phyloP scores from a whole-genome alignment of 2,329 filamentous ascomycete species.

The Conoideocrella luteorostrata region DNA sequence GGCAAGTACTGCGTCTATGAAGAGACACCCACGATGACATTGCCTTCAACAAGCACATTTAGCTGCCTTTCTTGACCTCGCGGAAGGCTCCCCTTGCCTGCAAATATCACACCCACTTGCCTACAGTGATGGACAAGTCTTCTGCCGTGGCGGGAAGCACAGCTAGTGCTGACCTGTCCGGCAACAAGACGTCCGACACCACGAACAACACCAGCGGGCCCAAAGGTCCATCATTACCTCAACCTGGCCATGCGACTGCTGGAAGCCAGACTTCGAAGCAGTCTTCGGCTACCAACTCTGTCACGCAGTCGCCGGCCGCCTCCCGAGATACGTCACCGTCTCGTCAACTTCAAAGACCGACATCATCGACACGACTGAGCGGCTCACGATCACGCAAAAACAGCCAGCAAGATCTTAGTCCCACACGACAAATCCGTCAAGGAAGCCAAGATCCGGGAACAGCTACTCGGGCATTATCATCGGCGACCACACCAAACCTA shows the following conservation, averaged over 20 bases:
- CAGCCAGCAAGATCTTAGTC: constrained; percentile 58
- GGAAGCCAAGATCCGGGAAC: constrained; percentile 55
- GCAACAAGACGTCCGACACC: constrained; percentile 4
- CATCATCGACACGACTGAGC: constrained; percentile 28
- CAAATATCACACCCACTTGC: constrained; percentile 20
- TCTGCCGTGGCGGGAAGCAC: constrained; percentile 15
- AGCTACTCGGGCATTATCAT: constrained; percentile 61
- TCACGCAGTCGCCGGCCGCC: constrained; percentile 28
- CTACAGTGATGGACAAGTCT: constrained; percentile 29
- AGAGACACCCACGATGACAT: constrained; percentile 29
- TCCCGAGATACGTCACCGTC: constrained; percentile 44
- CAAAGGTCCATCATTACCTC: constrained; percentile 3
- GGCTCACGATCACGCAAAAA: constrained; percentile 56
- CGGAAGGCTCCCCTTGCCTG: constrained; percentile 23
- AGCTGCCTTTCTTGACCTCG: constrained; percentile 20
- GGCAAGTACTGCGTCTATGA: constrained; percentile 21
- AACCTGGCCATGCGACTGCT: constrained; percentile 14
- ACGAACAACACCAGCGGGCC: constrained; percentile 1
- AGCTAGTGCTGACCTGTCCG: constrained; percentile 13
- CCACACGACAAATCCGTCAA: constrained; percentile 44
- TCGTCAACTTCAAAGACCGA: constrained; percentile 30
- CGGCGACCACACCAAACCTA: constrained; percentile 60
- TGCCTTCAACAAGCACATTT: constrained; percentile 2
- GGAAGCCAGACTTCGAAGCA: constrained; percentile 27
- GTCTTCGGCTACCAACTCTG: constrained; percentile 30